These are phyloP conservation scores for Mycoemilia scoparia DNA, from an alignment of 192 early-diverging fungal species.

Conservation along the genomic window DNA sequence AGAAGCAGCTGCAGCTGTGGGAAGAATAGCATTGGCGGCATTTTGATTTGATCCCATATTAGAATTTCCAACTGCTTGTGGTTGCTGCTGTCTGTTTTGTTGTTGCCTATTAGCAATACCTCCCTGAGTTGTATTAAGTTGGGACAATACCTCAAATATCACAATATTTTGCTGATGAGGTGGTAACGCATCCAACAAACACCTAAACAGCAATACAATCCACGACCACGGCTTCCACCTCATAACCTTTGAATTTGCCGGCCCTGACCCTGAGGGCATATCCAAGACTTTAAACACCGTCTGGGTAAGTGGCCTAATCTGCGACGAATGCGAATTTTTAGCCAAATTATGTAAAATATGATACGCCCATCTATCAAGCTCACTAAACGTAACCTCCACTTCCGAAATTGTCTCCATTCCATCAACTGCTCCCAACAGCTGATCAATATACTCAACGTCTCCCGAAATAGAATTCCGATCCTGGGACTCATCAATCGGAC, in stretches of 20 bases:
- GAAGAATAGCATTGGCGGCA: not conserved
- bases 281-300: too few species aligned
- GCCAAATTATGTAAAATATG: too few species aligned
- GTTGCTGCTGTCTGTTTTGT: slow-evolving; percentile 1
- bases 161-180: slow-evolving; percentile 34
- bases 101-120: slow-evolving; percentile 2
- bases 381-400: slow-evolving; percentile 21
- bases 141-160: slow-evolving; percentile 21
- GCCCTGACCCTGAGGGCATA: too few species aligned
- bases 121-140: slow-evolving; percentile 10
- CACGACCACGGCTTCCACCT: too few species aligned
- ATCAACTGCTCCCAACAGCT: slow-evolving; percentile 19
- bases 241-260: too few species aligned
- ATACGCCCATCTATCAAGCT: too few species aligned
- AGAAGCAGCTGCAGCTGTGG: not conserved
- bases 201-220: too few species aligned
- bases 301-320: too few species aligned
- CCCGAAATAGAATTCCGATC: not conserved
- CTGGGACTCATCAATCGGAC: slow-evolving; percentile 1
- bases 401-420: slow-evolving; percentile 9
- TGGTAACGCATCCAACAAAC: too few species aligned
- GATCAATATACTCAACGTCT: slow-evolving; percentile 5
- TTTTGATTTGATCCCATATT: not conserved
- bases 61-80: not conserved
- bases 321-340: too few species aligned